Percentiles rank a stretch among this genome's conserved stretches.
These are phyloP conservation scores for Colletotrichum camelliae DNA, from an alignment of 2,329 filamentous ascomycete species.

Conservation along the genomic window DNA sequence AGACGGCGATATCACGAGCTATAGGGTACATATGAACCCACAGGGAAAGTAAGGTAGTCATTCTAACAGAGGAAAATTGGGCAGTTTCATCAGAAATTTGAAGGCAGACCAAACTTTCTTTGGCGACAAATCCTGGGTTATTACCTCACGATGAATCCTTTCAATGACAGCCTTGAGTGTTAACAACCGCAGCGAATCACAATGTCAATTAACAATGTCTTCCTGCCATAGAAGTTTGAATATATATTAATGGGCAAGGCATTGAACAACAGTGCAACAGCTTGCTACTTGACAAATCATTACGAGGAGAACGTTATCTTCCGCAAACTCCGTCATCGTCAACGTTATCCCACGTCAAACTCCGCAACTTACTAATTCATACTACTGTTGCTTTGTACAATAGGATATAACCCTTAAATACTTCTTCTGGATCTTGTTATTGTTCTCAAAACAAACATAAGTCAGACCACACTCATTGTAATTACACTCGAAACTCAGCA, in stretches of 20 bases:
- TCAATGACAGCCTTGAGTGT: not conserved
- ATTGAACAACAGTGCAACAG: not conserved
- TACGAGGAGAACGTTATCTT: not conserved
- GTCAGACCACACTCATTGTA: not conserved
- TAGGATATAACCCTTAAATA: not conserved
- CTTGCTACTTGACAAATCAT: not conserved
- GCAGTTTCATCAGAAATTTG: too few relatives aligned
- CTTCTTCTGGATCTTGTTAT: not conserved
- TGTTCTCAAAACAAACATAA: not conserved
- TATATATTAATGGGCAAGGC: not conserved
- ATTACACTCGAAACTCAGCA: not conserved
- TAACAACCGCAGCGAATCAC: not conserved
- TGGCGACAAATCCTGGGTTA: not conserved
- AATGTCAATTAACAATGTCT: not conserved
- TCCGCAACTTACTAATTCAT: not conserved
- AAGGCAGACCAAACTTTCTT: not conserved
- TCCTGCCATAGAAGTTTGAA: not conserved
- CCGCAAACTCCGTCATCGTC: not conserved
- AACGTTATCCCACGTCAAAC: not conserved
- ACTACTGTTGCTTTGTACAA: not conserved
- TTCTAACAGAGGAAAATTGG: too few relatives aligned
- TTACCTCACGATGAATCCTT: not conserved
- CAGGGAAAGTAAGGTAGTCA: too few relatives aligned
- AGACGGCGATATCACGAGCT: too few relatives aligned
- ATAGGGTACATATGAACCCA: too few relatives aligned